These are phyloP conservation scores for Tuber umbilicatum DNA, from an alignment of 495 filamentous ascomycete species.

Conservation along the genomic window DNA sequence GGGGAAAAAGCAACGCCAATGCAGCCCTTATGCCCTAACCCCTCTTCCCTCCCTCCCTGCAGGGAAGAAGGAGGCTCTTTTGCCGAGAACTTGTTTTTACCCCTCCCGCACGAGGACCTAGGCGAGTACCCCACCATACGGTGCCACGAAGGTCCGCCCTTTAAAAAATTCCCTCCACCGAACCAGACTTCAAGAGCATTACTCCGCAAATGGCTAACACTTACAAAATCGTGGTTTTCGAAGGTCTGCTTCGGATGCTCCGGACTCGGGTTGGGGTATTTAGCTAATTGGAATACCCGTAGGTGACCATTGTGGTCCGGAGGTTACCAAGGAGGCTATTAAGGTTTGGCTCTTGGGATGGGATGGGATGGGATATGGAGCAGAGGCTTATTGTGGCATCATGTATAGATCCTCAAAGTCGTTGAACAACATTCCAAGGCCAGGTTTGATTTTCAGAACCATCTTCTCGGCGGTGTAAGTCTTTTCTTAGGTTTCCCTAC, in stretches of 20 bases:
- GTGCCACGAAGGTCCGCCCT: too few species aligned
- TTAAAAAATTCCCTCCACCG: not conserved
- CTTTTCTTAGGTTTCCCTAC: not conserved
- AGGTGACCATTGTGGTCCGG: conserved; percentile 92
- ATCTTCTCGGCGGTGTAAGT: conserved; percentile 88
- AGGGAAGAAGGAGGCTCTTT: not conserved
- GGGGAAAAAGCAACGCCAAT: not conserved
- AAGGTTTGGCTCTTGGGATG: conserved; percentile 22
- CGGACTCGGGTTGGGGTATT: not conserved
- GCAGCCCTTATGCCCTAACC: not conserved
- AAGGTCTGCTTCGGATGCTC: conserved; percentile 14
- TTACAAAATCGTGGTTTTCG: conserved; percentile 51
- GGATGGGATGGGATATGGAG: not conserved
- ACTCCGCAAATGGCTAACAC: conserved; percentile 24
- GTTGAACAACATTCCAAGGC: conserved; percentile 63
- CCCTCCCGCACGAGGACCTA: not conserved
- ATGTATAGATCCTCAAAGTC: conserved; percentile 62
- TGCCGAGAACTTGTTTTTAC: not conserved
- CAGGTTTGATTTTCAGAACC: conserved; percentile 85
- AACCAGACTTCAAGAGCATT: not conserved
- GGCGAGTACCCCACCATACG: not conserved
- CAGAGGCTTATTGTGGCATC: conserved; percentile 3
- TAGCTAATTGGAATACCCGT: not conserved
- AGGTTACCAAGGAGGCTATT: conserved; percentile 55
- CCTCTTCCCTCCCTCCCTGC: not conserved